Evolutionary conservation across 2,329 filamentous ascomycete genomes (phyloP).

Genomic region (Ascochyta viciae-villosae): DNA sequence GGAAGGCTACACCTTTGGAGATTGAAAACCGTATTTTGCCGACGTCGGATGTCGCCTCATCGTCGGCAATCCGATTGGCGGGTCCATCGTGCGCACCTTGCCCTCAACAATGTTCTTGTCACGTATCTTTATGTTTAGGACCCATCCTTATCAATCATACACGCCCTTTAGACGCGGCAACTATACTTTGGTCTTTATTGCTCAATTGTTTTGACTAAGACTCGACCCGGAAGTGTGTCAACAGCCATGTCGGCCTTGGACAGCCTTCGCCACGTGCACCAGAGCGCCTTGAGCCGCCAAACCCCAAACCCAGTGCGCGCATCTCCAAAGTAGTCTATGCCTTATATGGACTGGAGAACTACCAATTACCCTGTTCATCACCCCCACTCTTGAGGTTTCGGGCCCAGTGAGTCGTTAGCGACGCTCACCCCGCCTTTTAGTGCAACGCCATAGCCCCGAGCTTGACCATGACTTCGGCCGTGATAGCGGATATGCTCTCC

Average conservation of each 20-base stretch:
- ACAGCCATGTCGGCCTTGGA: constrained; percentile 2
- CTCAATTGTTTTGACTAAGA: constrained; percentile 15
- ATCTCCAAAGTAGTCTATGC: constrained; percentile 2
- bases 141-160: constrained; percentile 12
- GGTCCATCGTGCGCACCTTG: neutral
- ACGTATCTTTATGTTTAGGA: neutral
- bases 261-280: neutral
- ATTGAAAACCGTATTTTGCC: neutral
- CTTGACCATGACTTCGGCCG: constrained; percentile 16
- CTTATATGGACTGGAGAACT: neutral
- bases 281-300: constrained; percentile 2
- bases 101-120: neutral
- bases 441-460: constrained; percentile 8
- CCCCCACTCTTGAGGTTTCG: constrained; percentile 25
- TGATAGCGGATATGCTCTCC: constrained; percentile 23
- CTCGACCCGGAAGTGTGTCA: constrained; percentile 23
- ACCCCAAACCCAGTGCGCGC: constrained; percentile 2
- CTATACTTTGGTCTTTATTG: neutral
- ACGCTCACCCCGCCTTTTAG: constrained; percentile 27
- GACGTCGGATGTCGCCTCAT: constrained; percentile 7
- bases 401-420: constrained; percentile 10
- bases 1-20: neutral
- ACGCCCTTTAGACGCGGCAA: constrained; percentile 8
- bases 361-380: neutral
- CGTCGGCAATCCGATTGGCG: constrained; percentile 4